A percentile compares a stretch with the other conserved stretches of the same genome.
These are phyloP conservation scores for Calonectria hongkongensis DNA, from an alignment of 2,329 filamentous ascomycete species.

Conservation along the genomic window DNA sequence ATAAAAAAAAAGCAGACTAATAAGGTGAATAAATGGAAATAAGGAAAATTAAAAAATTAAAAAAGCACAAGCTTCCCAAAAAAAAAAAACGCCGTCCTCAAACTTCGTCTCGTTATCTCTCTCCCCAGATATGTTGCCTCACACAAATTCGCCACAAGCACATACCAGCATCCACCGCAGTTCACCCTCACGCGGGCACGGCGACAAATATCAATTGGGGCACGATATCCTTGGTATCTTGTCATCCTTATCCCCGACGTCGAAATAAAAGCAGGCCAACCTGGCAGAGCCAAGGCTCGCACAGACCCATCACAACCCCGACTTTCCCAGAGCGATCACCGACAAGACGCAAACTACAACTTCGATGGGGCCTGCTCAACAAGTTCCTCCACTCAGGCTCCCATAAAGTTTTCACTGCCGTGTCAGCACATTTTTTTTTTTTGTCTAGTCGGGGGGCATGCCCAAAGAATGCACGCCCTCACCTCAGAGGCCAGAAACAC, in stretches of 20 bases:
- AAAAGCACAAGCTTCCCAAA: background rate
- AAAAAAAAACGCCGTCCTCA: background rate
- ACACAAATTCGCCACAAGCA: background rate
- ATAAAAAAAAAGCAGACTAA: constrained; percentile 1
- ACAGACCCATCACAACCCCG: constrained; percentile 46
- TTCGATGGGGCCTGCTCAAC: constrained; percentile 12
- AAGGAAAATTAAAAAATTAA: background rate
- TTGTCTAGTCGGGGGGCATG: background rate
- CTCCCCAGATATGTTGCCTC: constrained; percentile 9
- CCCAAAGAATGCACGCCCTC: background rate
- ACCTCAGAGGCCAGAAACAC: constrained; percentile 4
- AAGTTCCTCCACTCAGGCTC: constrained; percentile 26
- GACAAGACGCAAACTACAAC: constrained; percentile 30
- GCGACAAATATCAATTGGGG: constrained; percentile 14
- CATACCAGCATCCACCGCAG: background rate
- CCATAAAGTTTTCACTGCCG: constrained; percentile 20
- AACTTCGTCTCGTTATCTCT: constrained; percentile 20
- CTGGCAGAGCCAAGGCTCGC: constrained; percentile 34
- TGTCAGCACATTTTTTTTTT: background rate
- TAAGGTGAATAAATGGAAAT: background rate
- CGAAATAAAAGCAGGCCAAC: constrained; percentile 33
- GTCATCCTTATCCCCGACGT: constrained; percentile 29
- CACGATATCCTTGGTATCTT: background rate
- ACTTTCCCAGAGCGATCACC: constrained; percentile 38
- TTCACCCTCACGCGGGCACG: constrained; percentile 5